These are phyloP conservation scores for Trichocomaceae sp. DNA, from an alignment of 2,329 filamentous ascomycete genomes.

Conservation along the genomic window DNA sequence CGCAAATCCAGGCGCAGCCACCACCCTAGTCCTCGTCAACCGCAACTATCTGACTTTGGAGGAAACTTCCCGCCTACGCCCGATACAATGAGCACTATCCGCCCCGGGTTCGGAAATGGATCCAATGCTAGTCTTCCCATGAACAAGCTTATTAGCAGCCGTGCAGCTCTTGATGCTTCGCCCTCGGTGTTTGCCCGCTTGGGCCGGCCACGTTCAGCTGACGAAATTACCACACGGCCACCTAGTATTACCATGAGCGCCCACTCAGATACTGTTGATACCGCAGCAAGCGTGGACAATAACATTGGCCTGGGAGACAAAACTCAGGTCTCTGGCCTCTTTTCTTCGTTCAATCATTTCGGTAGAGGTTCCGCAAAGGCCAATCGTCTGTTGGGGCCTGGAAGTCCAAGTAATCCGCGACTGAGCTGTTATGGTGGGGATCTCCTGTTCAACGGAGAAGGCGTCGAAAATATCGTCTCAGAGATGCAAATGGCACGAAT, in stretches of 20 bases:
- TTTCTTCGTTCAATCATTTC: slow-evolving; percentile 22
- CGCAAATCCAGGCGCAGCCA: slow-evolving; percentile 17
- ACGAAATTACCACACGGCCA: slow-evolving; percentile 25
- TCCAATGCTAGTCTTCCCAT: slow-evolving; percentile 31
- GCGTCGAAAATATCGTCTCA: slow-evolving; percentile 18
- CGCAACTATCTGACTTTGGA: slow-evolving; percentile 29
- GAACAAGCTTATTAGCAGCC: slow-evolving; percentile 22
- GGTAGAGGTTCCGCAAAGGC: slow-evolving; percentile 23
- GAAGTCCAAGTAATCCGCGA: slow-evolving; percentile 19
- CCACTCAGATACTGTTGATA: slow-evolving; percentile 26
- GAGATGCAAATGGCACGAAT: slow-evolving; percentile 21
- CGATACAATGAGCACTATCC: slow-evolving; percentile 39
- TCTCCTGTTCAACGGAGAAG: slow-evolving; percentile 18
- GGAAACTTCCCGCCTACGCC: slow-evolving; percentile 35
- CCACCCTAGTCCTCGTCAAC: slow-evolving; percentile 19
- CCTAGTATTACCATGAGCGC: slow-evolving; percentile 26
- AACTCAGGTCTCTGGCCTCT: slow-evolving; percentile 26
- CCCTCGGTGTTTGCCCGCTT: slow-evolving; percentile 18
- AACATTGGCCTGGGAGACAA: slow-evolving; percentile 17
- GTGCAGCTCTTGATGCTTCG: slow-evolving; percentile 2
- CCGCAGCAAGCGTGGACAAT: slow-evolving; percentile 27
- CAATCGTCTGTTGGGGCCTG: slow-evolving; percentile 21
- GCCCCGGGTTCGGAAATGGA: slow-evolving; percentile 24
- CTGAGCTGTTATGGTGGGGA: slow-evolving; percentile 19
- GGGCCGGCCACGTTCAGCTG: slow-evolving; percentile 29